Evolutionary conservation across 371 early-diverging fungal species (phyloP).

Genomic region (Thermomucor indicae-seudaticae): DNA sequence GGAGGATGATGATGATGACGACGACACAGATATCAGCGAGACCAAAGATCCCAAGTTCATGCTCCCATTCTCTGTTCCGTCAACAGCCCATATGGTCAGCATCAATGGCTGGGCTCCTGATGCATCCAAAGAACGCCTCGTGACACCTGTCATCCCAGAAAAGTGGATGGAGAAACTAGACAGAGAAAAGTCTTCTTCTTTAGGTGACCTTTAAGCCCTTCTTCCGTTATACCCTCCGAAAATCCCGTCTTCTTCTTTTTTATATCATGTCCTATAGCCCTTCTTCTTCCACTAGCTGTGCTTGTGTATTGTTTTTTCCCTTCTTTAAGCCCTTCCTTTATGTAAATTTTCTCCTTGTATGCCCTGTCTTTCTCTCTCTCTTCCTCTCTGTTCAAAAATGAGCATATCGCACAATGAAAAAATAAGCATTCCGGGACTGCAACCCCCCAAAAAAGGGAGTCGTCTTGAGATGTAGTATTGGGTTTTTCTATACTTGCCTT

Average conservation of each 20-base stretch:
- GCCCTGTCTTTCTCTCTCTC: no score
- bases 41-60: conserved; percentile 45
- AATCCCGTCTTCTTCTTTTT: not conserved
- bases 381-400: no score
- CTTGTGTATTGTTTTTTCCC: conserved; percentile 7
- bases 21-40: conserved; percentile 35
- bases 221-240: not conserved
- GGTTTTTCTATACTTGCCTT: no score
- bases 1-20: conserved; percentile 23
- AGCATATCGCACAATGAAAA: no score
- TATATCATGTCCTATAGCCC: not conserved
- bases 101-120: conserved; percentile 29
- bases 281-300: not conserved
- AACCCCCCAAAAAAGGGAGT: no score
- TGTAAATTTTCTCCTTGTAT: not conserved
- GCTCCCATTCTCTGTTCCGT: conserved; percentile 51
- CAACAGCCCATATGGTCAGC: conserved; percentile 28
- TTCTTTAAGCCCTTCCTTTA: conserved; percentile 1
- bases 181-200: conserved; percentile 12
- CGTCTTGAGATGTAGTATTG: no score
- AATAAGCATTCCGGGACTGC: no score
- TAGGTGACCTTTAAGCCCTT: conserved; percentile 1
- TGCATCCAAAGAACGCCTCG: conserved; percentile 24
- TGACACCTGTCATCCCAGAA: conserved; percentile 44
- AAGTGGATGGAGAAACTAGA: conserved; percentile 51